Percentiles rank a stretch among this genome's conserved stretches.
phyloP scores from a whole-genome alignment of 306 rosid genomes.

The Vicia villosa region DNA sequence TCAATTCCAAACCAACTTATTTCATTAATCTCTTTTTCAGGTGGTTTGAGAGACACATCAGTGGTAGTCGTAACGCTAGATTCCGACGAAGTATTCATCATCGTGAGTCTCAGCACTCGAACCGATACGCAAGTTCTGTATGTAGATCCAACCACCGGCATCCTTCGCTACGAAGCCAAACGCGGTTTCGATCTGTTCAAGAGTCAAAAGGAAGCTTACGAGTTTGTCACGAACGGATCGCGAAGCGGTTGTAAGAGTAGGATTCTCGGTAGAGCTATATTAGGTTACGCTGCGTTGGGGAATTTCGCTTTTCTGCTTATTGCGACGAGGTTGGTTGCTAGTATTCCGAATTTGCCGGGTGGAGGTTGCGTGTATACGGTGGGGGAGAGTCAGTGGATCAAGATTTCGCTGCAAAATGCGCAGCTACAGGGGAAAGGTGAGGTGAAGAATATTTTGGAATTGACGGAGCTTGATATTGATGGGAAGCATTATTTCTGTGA shows the following conservation, averaged over 20 bases:
- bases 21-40: conserved; percentile 45
- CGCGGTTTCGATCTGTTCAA: conserved; percentile 68
- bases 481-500: conserved; percentile 94
- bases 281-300: conserved; percentile 90
- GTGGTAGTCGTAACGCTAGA: conserved; percentile 75
- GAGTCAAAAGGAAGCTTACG: conserved; percentile 73
- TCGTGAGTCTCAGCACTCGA: conserved; percentile 61
- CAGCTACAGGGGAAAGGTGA: conserved; percentile 85
- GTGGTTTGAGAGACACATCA: conserved; percentile 63
- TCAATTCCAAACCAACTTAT: conserved; percentile 1
- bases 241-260: conserved; percentile 52
- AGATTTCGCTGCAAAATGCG: conserved; percentile 71
- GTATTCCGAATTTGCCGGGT: conserved; percentile 78
- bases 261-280: conserved; percentile 62
- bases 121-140: conserved; percentile 75
- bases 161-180: conserved; percentile 59
- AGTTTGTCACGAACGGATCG: conserved; percentile 68
- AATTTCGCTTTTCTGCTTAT: conserved; percentile 74
- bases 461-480: conserved; percentile 83
- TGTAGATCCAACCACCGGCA: conserved; percentile 95
- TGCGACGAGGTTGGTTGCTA: conserved; percentile 69
- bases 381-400: conserved; percentile 87
- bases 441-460: conserved; percentile 69
- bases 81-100: conserved; percentile 72
- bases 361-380: conserved; percentile 85